Percentiles rank a stretch among this genome's conserved stretches.
phyloP scores from a whole-genome alignment of 805 yeast species.

The Priceomyces haplophilus region DNA sequence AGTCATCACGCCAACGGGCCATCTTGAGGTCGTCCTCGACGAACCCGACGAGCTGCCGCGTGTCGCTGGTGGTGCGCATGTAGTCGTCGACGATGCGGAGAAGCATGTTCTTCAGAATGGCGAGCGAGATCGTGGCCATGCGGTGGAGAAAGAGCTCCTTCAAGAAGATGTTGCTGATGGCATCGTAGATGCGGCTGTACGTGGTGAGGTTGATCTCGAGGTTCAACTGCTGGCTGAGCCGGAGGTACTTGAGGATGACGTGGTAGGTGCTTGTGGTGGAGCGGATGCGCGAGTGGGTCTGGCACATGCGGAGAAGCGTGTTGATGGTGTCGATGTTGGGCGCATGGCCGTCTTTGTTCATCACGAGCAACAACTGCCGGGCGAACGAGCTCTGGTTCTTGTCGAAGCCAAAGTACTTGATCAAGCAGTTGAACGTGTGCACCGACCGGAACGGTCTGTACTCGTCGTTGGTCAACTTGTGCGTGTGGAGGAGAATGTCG shows the following conservation, averaged over 20 bases:
- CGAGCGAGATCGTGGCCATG: conserved; percentile 29
- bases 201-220: conserved; percentile 33
- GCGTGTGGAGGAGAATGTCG: conserved; percentile 37
- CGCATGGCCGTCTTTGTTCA: conserved; percentile 40
- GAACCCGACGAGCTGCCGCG: conserved; percentile 27
- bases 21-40: conserved; percentile 32
- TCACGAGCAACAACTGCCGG: conserved; percentile 35
- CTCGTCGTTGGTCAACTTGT: conserved; percentile 28
- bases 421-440: conserved; percentile 37
- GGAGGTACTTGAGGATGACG: conserved; percentile 29
- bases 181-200: conserved; percentile 36
- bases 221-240: conserved; percentile 21
- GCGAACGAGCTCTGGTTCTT: conserved; percentile 42
- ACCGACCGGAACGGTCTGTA: conserved; percentile 30
- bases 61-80: conserved; percentile 23
- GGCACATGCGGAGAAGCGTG: conserved; percentile 29
- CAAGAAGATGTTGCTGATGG: conserved; percentile 36
- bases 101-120: conserved; percentile 30
- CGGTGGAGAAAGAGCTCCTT: conserved; percentile 34
- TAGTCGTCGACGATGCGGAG: conserved; percentile 35
- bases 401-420: conserved; percentile 38
- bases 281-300: conserved; percentile 30
- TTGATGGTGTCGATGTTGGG: conserved; percentile 42
- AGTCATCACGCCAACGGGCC: conserved; percentile 27
- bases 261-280: conserved; percentile 31